Conservation (phyloP, 164 flowering plant species). For the Litsea cubeba region DNA sequence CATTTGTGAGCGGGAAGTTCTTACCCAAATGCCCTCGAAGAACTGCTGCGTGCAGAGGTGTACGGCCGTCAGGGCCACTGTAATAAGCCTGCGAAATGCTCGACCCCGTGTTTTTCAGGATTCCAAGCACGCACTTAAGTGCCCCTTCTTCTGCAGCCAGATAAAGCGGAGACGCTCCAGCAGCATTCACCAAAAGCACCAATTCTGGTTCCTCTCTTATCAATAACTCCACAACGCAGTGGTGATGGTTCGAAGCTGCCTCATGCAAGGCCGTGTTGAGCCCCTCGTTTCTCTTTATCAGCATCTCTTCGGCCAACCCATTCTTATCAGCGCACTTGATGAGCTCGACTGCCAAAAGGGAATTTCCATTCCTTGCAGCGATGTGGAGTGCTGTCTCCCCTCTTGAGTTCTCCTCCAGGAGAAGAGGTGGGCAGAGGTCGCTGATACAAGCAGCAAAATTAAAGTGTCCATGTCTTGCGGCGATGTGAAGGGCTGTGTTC, state of each 20-base stretch:
- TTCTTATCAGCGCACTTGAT: not conserved
- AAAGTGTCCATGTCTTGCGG: not conserved
- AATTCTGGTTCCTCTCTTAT: not conserved
- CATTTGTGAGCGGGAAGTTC: too few species aligned
- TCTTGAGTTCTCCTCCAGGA: not conserved
- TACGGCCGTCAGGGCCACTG: not conserved
- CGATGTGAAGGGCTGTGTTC: slow-evolving; percentile 3
- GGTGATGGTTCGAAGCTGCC: not conserved
- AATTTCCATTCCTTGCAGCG: not conserved
- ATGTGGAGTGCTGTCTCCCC: not conserved
- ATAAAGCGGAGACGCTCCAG: not conserved
- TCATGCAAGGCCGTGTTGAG: not conserved
- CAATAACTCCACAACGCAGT: not conserved
- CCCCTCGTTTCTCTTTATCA: not conserved
- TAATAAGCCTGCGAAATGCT: not conserved
- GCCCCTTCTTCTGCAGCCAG: not conserved
- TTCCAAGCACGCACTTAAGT: not conserved
- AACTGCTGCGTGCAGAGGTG: not conserved
- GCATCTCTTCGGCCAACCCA: not conserved
- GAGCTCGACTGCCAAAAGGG: not conserved
- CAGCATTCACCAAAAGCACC: not conserved
- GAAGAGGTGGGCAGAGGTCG: not conserved
- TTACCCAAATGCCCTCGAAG: not conserved
- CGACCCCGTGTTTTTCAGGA: not conserved
- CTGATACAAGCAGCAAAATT: not conserved